phyloP scores from a whole-genome alignment of 2,329 filamentous ascomycete genomes.

The Penicillium rolfsii region DNA sequence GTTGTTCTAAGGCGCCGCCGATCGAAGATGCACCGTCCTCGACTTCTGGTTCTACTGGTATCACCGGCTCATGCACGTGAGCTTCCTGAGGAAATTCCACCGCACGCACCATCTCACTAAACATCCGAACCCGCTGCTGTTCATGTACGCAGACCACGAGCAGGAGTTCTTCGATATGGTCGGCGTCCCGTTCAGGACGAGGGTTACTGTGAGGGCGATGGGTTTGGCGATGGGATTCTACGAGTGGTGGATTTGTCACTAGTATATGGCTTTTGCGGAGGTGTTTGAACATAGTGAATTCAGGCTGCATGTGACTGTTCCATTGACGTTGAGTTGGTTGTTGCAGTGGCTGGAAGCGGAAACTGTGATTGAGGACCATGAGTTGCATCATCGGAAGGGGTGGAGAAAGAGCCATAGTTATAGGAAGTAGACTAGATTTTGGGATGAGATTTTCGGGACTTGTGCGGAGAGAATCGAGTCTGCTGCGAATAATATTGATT shows the following conservation, averaged over 20 bases:
- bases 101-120: conserved; percentile 53
- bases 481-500: conserved; percentile 38
- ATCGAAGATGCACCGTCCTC: no score
- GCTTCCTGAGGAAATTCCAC: conserved; percentile 49
- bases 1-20: no score
- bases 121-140: conserved; percentile 49
- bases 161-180: conserved; percentile 52
- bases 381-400: conserved; percentile 46
- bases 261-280: conserved; percentile 48
- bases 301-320: conserved; percentile 42
- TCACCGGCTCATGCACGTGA: no score
- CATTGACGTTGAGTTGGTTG: conserved; percentile 42
- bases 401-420: conserved; percentile 45
- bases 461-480: conserved; percentile 45
- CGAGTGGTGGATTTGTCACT: conserved; percentile 53
- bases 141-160: conserved; percentile 48
- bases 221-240: conserved; percentile 53
- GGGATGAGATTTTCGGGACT: conserved; percentile 45
- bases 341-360: conserved; percentile 42
- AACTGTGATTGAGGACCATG: conserved; percentile 51
- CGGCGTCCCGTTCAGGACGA: conserved; percentile 47
- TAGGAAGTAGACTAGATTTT: conserved; percentile 42
- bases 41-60: no score
- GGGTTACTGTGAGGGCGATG: conserved; percentile 38
- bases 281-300: conserved; percentile 29